Evolutionary conservation across 164 flowering plant genomes (phyloP).

Genomic region (Vitis rupestris): DNA sequence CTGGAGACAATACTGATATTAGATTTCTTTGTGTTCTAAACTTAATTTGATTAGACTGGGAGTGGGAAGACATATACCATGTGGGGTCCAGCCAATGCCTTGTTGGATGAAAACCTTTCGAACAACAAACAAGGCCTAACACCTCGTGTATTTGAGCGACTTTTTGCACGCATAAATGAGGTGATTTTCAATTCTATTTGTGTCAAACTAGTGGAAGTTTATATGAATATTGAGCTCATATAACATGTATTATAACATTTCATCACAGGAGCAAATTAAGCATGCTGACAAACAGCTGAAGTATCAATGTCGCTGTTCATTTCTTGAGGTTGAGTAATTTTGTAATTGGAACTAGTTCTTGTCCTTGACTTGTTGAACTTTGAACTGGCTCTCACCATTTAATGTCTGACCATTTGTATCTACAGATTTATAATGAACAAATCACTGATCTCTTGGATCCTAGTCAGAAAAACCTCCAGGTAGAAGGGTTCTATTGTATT

Average conservation of each 20-base stretch:
- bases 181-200: constrained; percentile 28
- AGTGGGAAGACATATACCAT: constrained; percentile 97
- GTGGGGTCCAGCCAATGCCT: constrained; percentile 94
- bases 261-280: constrained; percentile 74
- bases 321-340: constrained; percentile 71
- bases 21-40: not conserved
- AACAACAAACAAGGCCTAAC: constrained; percentile 78
- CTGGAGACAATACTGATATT: not conserved
- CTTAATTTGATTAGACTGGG: constrained; percentile 60
- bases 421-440: constrained; percentile 98
- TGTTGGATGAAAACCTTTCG: constrained; percentile 52
- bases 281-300: constrained; percentile 78
- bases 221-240: not conserved
- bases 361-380: no score
- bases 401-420: constrained; percentile 1
- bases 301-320: constrained; percentile 92
- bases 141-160: constrained; percentile 80
- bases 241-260: constrained; percentile 2
- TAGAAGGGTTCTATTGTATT: constrained; percentile 14
- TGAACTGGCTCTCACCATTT: not conserved
- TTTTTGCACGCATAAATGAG: constrained; percentile 84
- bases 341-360: not conserved
- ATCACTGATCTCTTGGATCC: constrained; percentile 95
- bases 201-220: not conserved
- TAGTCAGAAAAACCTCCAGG: constrained; percentile 80